These are phyloP conservation scores for Scheffersomyces lignosus DNA, from an alignment of 805 yeast species.

Conservation along the genomic window DNA sequence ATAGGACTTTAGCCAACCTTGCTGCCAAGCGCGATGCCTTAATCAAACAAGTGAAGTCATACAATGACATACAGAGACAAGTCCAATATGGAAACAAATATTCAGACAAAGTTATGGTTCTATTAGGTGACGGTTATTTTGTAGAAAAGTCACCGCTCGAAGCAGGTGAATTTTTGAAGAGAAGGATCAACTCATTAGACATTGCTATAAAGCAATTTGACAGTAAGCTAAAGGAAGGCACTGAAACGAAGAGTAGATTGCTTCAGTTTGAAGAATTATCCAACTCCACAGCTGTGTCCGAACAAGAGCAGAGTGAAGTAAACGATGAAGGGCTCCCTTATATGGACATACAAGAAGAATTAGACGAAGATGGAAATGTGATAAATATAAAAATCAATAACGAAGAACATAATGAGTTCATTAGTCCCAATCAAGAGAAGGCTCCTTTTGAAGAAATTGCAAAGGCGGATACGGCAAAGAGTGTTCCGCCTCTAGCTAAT, in stretches of 20 bases:
- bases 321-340: constrained; percentile 58
- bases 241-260: constrained; percentile 28
- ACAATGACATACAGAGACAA: constrained; percentile 2
- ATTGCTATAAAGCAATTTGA: constrained; percentile 43
- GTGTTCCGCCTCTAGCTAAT: neutral
- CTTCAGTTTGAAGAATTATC: constrained; percentile 7
- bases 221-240: constrained; percentile 40
- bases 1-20: neutral
- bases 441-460: no score
- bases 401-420: constrained; percentile 3
- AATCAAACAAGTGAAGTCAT: constrained; percentile 5
- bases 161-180: constrained; percentile 27
- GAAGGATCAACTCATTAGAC: constrained; percentile 27
- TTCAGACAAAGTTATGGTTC: constrained; percentile 21
- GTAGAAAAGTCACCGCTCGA: constrained; percentile 28
- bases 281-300: constrained; percentile 14
- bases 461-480: neutral
- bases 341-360: constrained; percentile 75
- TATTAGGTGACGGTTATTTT: constrained; percentile 43
- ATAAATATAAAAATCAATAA: constrained; percentile 34
- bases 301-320: constrained; percentile 9
- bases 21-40: constrained; percentile 6
- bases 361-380: constrained; percentile 83
- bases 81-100: neutral
- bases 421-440: no score